Evolutionary conservation across 768 basidiomycete genomes (phyloP).

Genomic region (Tricholoma furcatifolium): DNA sequence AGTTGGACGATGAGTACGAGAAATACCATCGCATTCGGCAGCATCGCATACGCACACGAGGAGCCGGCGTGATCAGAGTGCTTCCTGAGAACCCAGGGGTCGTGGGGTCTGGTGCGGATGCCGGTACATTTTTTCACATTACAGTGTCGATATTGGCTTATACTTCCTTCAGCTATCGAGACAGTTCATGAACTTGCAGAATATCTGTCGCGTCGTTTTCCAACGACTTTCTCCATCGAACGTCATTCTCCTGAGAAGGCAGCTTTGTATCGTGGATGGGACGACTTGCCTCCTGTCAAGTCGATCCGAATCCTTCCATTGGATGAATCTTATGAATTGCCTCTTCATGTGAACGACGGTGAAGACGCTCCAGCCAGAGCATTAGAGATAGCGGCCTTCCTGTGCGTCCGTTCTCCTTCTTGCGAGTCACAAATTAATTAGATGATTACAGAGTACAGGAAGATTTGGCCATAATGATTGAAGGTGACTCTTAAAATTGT

Average conservation of each 20-base stretch:
- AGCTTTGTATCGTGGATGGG: constrained; percentile 36
- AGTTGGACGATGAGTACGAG: constrained; percentile 60
- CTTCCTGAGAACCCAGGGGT: constrained; percentile 45
- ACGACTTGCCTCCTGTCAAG: constrained; percentile 47
- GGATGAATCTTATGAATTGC: constrained; percentile 49
- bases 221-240: constrained; percentile 49
- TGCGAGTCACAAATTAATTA: not conserved
- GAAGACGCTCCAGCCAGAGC: constrained; percentile 46
- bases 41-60: constrained; percentile 53
- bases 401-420: constrained; percentile 42
- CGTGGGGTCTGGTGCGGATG: constrained; percentile 35
- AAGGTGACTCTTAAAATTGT: constrained; percentile 36
- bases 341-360: constrained; percentile 32
- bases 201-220: constrained; percentile 64
- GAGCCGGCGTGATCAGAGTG: constrained; percentile 45
- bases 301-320: constrained; percentile 51
- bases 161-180: constrained; percentile 48
- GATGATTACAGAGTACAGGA: constrained; percentile 45
- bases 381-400: constrained; percentile 57
- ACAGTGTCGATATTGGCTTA: not conserved
- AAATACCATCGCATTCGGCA: constrained; percentile 56
- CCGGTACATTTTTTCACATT: constrained; percentile 27
- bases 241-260: constrained; percentile 33
- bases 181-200: constrained; percentile 68
- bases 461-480: constrained; percentile 59